Percentiles rank a stretch among this genome's conserved stretches.
Conservation (phyloP, 139 green algal genomes). For the Parachlorella kessleri region DNA sequence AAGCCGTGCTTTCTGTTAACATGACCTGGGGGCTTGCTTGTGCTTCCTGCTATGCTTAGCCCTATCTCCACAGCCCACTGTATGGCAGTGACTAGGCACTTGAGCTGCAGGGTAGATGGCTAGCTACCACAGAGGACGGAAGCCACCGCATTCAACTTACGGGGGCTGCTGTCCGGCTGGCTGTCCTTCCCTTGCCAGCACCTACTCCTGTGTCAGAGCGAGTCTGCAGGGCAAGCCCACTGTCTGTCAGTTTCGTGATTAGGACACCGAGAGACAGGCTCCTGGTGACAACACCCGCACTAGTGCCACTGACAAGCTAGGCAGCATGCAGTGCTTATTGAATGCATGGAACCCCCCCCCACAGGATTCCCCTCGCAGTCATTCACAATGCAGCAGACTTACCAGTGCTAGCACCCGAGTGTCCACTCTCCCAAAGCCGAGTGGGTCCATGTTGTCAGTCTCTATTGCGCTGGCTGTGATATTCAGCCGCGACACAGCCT, state of each 20-base stretch:
- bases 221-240: not conserved
- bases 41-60: too few relatives aligned
- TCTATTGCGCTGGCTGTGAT: not conserved
- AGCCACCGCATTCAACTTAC: too few relatives aligned
- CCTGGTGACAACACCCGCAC: not conserved
- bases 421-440: conserved; percentile 58
- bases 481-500: conserved; percentile 15
- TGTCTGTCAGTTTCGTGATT: not conserved
- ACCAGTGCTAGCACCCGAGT: conserved; percentile 32
- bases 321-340: too few relatives aligned
- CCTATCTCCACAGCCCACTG: too few relatives aligned
- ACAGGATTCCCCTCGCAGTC: not conserved
- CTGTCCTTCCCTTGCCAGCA: too few relatives aligned
- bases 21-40: too few relatives aligned
- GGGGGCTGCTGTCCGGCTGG: too few relatives aligned
- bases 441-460: conserved; percentile 42
- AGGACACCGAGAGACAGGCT: not conserved
- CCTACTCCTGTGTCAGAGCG: not conserved
- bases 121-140: too few relatives aligned
- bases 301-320: not conserved
- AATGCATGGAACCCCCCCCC: too few relatives aligned
- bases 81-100: too few relatives aligned
- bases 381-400: conserved; percentile 17
- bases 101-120: too few relatives aligned
- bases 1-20: too few relatives aligned